A percentile compares a stretch with the other conserved stretches of the same genome.
phyloP scores from a whole-genome alignment of 441 rosid species.

The Melastoma candidum region DNA sequence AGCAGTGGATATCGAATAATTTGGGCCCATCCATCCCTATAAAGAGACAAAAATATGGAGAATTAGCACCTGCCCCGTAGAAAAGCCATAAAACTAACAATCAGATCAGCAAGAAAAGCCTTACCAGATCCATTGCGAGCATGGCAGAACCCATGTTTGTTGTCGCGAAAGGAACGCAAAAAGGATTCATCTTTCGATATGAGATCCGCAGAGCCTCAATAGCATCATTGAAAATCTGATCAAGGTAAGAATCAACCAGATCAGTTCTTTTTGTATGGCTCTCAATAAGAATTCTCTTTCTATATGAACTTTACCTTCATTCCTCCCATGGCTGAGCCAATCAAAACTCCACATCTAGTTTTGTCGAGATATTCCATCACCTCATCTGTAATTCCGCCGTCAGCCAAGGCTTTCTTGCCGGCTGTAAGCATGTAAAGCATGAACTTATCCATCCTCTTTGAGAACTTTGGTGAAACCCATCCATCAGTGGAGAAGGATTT shows the following conservation, averaged over 20 bases:
- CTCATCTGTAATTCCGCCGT: constrained; percentile 20
- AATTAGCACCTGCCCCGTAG: too few species aligned
- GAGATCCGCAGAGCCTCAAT: constrained; percentile 21
- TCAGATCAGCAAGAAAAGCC: not conserved
- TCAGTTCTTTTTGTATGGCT: too few species aligned
- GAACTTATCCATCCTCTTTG: constrained; percentile 19
- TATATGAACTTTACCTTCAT: constrained; percentile 14
- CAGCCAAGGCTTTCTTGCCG: constrained; percentile 19
- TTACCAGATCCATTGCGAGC: constrained; percentile 25
- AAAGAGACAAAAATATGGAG: too few species aligned
- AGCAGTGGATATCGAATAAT: constrained; percentile 25
- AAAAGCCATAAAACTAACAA: too few species aligned
- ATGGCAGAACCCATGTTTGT: constrained; percentile 24
- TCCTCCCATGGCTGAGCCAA: constrained; percentile 25
- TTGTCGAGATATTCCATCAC: constrained; percentile 11
- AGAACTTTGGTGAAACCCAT: constrained; percentile 17
- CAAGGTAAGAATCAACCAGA: not conserved
- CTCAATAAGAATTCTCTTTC: too few species aligned
- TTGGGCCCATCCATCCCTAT: constrained; percentile 36
- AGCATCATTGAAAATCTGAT: constrained; percentile 17
- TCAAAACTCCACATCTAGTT: constrained; percentile 20
- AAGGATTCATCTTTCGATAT: constrained; percentile 23
- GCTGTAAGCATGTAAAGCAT: constrained; percentile 20
- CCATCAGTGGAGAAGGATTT: constrained; percentile 19
- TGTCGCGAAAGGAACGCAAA: constrained; percentile 23